Conservation (phyloP, 345 rosid genomes). For the Pistacia atlantica region DNA sequence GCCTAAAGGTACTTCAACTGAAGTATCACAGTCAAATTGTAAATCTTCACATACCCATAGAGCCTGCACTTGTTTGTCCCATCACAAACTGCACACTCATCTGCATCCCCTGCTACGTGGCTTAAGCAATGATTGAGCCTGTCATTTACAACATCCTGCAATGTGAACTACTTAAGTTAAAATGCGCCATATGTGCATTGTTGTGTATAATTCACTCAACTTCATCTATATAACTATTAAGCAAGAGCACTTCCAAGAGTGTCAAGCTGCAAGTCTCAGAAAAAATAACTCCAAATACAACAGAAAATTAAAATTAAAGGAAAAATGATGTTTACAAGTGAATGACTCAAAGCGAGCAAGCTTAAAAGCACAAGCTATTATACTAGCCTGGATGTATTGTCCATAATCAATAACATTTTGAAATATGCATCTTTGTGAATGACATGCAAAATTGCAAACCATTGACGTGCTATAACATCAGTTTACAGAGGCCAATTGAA, state of each 20-base stretch:
- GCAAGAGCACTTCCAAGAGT: background rate
- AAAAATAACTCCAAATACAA: background rate
- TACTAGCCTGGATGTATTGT: background rate
- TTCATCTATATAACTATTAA: background rate
- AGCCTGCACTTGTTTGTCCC: constrained; percentile 90
- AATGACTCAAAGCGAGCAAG: background rate
- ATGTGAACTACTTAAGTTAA: background rate
- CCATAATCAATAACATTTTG: background rate
- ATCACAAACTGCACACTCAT: constrained; percentile 73
- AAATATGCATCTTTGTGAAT: background rate
- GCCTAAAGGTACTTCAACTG: background rate
- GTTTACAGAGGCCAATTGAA: background rate
- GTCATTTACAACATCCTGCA: constrained; percentile 81
- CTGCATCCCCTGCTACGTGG: constrained; percentile 75
- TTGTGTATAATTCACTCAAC: background rate
- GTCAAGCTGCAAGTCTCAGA: background rate
- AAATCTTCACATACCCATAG: constrained; percentile 28
- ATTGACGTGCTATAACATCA: background rate
- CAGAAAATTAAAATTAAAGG: background rate
- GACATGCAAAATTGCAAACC: background rate
- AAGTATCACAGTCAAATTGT: background rate
- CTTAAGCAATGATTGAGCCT: constrained; percentile 77
- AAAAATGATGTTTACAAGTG: background rate
- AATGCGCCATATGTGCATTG: background rate
- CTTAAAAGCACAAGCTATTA: background rate